Evolutionary conservation across 2,329 filamentous ascomycete species (phyloP).

Genomic region (Cercospora zeae-maydis): DNA sequence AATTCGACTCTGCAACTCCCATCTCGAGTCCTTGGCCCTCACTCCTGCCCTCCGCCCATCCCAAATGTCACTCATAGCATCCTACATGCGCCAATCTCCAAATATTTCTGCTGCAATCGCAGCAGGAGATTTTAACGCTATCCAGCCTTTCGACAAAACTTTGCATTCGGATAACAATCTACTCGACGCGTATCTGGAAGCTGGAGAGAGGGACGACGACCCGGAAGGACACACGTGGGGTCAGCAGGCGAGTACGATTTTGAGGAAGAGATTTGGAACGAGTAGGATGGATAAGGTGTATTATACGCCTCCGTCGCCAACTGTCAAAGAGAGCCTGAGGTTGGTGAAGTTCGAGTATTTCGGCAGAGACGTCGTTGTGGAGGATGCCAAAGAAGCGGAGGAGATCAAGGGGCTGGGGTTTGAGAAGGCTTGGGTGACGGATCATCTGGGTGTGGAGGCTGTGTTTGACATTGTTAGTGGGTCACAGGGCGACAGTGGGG

Average conservation of each 20-base stretch:
- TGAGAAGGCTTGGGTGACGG: conserved; percentile 48
- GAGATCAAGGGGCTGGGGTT: conserved; percentile 36
- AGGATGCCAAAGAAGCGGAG: conserved; percentile 37
- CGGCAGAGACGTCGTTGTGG: conserved; percentile 46
- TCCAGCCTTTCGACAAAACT: conserved; percentile 51
- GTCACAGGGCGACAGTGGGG: not conserved
- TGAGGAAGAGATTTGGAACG: conserved; percentile 48
- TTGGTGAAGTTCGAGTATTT: conserved; percentile 46
- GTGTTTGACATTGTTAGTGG: conserved; percentile 14
- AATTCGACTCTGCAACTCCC: conserved; percentile 54
- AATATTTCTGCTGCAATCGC: conserved; percentile 41
- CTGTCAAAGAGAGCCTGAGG: conserved; percentile 37
- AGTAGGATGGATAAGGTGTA: conserved; percentile 56
- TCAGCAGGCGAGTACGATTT: conserved; percentile 46
- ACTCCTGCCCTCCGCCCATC: conserved; percentile 49
- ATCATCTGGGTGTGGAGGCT: conserved; percentile 49
- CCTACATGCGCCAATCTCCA: conserved; percentile 40
- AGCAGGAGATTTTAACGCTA: conserved; percentile 58
- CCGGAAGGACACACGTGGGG: conserved; percentile 58
- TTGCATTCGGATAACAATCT: conserved; percentile 50
- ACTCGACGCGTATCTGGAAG: conserved; percentile 52
- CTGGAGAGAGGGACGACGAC: conserved; percentile 51
- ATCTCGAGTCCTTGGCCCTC: conserved; percentile 54
- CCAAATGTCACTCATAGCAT: conserved; percentile 47
- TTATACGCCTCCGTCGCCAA: conserved; percentile 28